A percentile compares a stretch with the other conserved stretches of the same genome.
These are phyloP conservation scores for Casaregolazyma suthepensis DNA, from an alignment of 1,139 yeast species.

Conservation along the genomic window DNA sequence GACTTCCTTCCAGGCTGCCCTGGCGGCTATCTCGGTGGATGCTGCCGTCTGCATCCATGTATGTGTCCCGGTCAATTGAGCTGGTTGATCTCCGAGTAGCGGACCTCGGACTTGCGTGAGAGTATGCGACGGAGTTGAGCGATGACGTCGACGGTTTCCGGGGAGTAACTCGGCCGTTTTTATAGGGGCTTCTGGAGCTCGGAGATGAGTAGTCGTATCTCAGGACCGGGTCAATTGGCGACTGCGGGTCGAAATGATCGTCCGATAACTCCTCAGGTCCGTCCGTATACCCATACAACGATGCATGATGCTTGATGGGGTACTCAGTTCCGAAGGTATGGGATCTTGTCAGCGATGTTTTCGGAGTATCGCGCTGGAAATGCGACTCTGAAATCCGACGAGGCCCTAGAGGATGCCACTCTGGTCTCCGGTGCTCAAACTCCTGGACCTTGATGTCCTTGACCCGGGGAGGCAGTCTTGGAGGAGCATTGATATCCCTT, in stretches of 20 bases:
- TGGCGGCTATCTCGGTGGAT: not conserved
- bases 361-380: not conserved
- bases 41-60: not conserved
- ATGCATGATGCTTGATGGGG: not conserved
- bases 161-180: not conserved
- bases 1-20: not conserved
- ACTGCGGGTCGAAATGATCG: not conserved
- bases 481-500: slow-evolving; percentile 2
- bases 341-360: not conserved
- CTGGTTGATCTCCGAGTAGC: not conserved
- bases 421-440: slow-evolving; percentile 14
- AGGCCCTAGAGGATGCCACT: slow-evolving; percentile 17
- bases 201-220: not conserved
- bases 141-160: not conserved
- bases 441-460: slow-evolving; percentile 9
- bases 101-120: not conserved
- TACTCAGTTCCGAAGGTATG: not conserved
- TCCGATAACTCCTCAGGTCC: not conserved
- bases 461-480: slow-evolving; percentile 2
- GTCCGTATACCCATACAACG: not conserved
- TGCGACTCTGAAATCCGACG: slow-evolving; percentile 1
- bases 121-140: not conserved
- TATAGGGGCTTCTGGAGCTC: not conserved
- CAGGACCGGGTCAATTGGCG: not conserved
- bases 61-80: not conserved